A percentile compares a stretch with the other conserved stretches of the same genome.
phyloP scores from a whole-genome alignment of 305 asterid species.

The Rubia peregrina region DNA sequence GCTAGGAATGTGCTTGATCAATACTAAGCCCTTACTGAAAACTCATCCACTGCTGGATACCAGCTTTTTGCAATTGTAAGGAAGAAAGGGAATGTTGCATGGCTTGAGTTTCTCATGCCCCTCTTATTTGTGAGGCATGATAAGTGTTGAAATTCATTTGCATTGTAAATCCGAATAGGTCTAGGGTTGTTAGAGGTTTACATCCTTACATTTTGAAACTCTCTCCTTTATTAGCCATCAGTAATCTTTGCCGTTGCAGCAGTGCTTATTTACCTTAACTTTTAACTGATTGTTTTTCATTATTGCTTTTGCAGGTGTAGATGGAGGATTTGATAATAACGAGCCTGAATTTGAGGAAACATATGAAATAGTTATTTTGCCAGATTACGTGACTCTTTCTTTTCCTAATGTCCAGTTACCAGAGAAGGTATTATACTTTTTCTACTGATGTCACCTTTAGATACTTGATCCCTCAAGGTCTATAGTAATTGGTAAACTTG shows the following conservation, averaged over 20 bases:
- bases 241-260: not conserved
- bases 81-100: too few relatives aligned
- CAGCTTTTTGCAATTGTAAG: too few relatives aligned
- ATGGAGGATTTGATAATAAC: constrained; percentile 85
- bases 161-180: not conserved
- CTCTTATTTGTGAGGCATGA: not conserved
- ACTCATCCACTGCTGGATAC: too few relatives aligned
- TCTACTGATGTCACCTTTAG: constrained; percentile 4
- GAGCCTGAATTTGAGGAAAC: constrained; percentile 73
- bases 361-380: constrained; percentile 66
- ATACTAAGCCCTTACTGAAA: not conserved
- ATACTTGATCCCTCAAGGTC: not conserved
- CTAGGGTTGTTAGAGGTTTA: not conserved
- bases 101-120: not conserved
- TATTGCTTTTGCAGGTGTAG: constrained; percentile 48
- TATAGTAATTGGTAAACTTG: not conserved
- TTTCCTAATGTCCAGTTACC: constrained; percentile 97
- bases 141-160: not conserved
- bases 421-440: constrained; percentile 54
- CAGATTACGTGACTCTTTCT: constrained; percentile 68
- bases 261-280: not conserved
- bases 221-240: not conserved
- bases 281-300: constrained; percentile 7
- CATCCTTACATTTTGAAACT: not conserved
- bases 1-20: not conserved